These are phyloP conservation scores for Moesziomyces globuligerus DNA, from an alignment of 1,284 basidiomycete genomes.

Conservation along the genomic window DNA sequence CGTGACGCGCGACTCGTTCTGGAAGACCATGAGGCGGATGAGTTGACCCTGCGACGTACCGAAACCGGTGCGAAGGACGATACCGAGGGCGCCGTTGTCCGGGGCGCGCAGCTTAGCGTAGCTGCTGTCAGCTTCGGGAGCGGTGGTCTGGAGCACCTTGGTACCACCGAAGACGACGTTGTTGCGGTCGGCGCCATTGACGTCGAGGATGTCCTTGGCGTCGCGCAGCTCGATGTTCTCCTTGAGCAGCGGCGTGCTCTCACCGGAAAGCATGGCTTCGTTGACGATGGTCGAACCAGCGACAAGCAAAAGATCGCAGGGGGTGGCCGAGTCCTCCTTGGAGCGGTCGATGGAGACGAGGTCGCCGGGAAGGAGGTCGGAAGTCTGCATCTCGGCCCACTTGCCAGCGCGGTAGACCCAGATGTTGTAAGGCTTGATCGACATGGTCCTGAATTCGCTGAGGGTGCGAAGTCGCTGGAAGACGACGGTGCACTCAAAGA, in stretches of 20 bases:
- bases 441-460: constrained; percentile 67
- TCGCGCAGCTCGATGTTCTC: constrained; percentile 65
- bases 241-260: constrained; percentile 66
- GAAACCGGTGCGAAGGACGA: constrained; percentile 66
- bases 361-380: constrained; percentile 64
- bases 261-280: constrained; percentile 67
- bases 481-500: constrained; percentile 66
- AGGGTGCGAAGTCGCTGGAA: constrained; percentile 65
- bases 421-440: constrained; percentile 65
- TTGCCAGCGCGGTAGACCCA: constrained; percentile 59
- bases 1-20: constrained; percentile 64
- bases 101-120: constrained; percentile 54
- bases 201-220: constrained; percentile 58
- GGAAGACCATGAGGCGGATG: constrained; percentile 67
- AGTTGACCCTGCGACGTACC: constrained; percentile 67
- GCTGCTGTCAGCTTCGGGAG: constrained; percentile 47
- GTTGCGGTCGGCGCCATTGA: constrained; percentile 64
- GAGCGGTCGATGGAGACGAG: constrained; percentile 64
- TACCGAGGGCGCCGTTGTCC: constrained; percentile 61
- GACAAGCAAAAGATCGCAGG: constrained; percentile 61
- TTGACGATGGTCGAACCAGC: constrained; percentile 64
- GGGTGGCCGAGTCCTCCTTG: constrained; percentile 65
- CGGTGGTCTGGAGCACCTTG: constrained; percentile 65
- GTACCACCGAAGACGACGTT: constrained; percentile 67
- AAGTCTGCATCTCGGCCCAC: constrained; percentile 60